Evolutionary conservation across 805 yeast species (phyloP).

Genomic region (Candida boidinii): DNA sequence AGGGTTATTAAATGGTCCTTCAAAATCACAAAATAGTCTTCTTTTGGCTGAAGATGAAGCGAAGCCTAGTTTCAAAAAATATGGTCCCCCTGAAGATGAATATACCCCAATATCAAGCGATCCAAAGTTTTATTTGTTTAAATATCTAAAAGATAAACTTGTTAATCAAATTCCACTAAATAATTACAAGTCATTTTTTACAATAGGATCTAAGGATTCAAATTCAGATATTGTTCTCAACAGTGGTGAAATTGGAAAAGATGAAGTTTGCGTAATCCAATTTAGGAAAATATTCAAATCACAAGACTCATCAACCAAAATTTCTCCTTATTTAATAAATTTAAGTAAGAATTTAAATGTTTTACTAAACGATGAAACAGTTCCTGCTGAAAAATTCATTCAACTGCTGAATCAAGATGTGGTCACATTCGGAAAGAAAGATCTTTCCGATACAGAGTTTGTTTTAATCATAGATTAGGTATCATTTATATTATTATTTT

Average conservation of each 20-base stretch:
- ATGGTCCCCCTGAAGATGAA: constrained; percentile 14
- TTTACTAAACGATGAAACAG: constrained; percentile 18
- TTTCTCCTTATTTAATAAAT: constrained; percentile 17
- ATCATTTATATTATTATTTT: background rate
- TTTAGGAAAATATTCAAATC: constrained; percentile 9
- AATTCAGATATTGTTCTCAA: constrained; percentile 12
- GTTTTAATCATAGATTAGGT: constrained; percentile 10
- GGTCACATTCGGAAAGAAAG: constrained; percentile 18
- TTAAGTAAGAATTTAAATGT: too few relatives aligned
- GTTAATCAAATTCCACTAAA: constrained; percentile 11
- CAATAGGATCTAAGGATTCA: constrained; percentile 16
- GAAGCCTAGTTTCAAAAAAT: too few relatives aligned
- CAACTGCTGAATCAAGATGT: constrained; percentile 18
- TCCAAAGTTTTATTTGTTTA: constrained; percentile 10
- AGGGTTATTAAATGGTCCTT: too few relatives aligned
- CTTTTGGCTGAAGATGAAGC: too few relatives aligned
- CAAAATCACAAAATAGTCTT: too few relatives aligned
- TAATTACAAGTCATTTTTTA: constrained; percentile 16
- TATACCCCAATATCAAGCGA: constrained; percentile 7
- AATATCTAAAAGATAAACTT: constrained; percentile 5
- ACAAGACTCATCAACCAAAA: background rate
- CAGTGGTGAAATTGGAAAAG: constrained; percentile 14
- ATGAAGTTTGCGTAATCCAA: constrained; percentile 21
- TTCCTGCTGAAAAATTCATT: constrained; percentile 17
- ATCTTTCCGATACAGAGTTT: constrained; percentile 14